Evolutionary conservation across 345 rosid genomes (phyloP).

Genomic region (Eutrema japonicum): DNA sequence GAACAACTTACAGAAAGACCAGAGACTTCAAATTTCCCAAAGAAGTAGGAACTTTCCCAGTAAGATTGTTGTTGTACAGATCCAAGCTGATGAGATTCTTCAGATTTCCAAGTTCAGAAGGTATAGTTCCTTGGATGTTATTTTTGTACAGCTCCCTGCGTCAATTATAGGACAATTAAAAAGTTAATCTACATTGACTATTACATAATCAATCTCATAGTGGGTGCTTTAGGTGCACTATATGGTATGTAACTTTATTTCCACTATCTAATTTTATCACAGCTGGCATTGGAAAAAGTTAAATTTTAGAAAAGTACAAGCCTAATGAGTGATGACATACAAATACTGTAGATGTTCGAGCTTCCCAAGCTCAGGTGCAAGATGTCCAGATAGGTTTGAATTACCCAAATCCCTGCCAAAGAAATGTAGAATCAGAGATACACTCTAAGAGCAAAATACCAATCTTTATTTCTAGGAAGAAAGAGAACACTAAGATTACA

Average conservation of each 20-base stretch:
- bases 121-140: constrained; percentile 81
- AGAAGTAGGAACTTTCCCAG: constrained; percentile 77
- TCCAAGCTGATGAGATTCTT: constrained; percentile 96
- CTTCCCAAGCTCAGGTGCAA: constrained; percentile 85
- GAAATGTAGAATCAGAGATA: constrained; percentile 18
- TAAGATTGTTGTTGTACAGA: constrained; percentile 87
- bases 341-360: constrained; percentile 89
- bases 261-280: neutral
- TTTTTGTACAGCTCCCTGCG: constrained; percentile 93
- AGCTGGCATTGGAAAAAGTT: neutral
- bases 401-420: constrained; percentile 90
- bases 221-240: neutral
- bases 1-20: constrained; percentile 76
- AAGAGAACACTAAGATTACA: neutral
- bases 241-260: constrained; percentile 5
- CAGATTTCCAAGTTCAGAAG: constrained; percentile 80
- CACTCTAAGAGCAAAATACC: neutral
- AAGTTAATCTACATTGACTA: constrained; percentile 2
- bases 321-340: constrained; percentile 53
- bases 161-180: constrained; percentile 22
- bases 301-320: neutral
- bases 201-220: constrained; percentile 13
- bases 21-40: constrained; percentile 86
- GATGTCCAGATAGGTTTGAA: constrained; percentile 84
- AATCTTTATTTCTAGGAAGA: neutral